phyloP scores from a whole-genome alignment of 73 alveolate genomes.

The Paraurostyla sp. region DNA sequence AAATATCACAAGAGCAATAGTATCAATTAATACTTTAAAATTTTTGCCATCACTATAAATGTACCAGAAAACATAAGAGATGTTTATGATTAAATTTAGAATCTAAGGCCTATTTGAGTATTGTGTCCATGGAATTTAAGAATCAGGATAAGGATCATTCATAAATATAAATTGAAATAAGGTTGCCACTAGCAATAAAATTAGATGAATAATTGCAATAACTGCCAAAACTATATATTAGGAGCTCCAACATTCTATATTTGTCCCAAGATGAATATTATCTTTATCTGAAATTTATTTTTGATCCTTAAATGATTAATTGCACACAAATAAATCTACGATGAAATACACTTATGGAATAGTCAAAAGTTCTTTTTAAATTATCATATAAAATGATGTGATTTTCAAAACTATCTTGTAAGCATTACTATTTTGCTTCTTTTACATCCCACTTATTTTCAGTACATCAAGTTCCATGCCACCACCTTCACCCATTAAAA shows the following conservation, averaged over 20 bases:
- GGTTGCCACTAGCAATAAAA: neutral
- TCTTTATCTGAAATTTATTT: too few relatives aligned
- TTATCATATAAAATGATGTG: neutral
- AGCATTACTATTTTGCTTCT: neutral
- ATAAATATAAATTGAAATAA: neutral
- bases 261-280: neutral
- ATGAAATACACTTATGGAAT: neutral
- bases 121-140: neutral
- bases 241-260: constrained; percentile 47
- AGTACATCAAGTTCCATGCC: neutral
- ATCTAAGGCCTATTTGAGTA: neutral
- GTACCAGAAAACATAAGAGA: neutral
- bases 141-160: neutral
- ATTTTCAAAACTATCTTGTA: neutral
- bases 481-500: neutral
- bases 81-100: neutral
- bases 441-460: neutral
- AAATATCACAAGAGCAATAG: neutral
- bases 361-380: neutral
- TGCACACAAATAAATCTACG: neutral
- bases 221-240: neutral
- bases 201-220: neutral
- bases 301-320: neutral
- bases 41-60: neutral
- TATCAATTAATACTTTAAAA: neutral